Evolutionary conservation across 306 rosid species (phyloP).

Genomic region (Medicago ruthenica): DNA sequence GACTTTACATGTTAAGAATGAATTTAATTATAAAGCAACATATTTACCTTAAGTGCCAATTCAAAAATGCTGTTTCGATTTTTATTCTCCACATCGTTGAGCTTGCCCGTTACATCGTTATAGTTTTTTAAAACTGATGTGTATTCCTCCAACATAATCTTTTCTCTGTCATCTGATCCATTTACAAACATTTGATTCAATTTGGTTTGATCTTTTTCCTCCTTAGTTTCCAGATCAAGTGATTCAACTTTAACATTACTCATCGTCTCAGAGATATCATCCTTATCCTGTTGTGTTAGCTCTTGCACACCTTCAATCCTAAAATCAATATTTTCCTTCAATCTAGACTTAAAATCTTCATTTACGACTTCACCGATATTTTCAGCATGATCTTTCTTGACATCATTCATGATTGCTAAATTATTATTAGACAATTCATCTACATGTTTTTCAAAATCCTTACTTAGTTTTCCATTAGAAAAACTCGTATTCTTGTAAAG

Average conservation of each 20-base stretch:
- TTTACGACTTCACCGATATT: conserved; percentile 18
- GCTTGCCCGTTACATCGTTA: conserved; percentile 68
- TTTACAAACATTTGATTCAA: conserved; percentile 61
- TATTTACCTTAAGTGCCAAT: conserved; percentile 61
- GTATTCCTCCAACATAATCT: conserved; percentile 69
- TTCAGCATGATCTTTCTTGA: conserved; percentile 38
- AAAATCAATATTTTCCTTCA: conserved; percentile 17
- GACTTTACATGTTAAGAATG: conserved; percentile 3
- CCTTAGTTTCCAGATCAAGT: conserved; percentile 39
- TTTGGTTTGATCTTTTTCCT: conserved; percentile 52
- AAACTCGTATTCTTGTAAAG: conserved; percentile 31
- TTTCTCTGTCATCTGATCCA: conserved; percentile 81
- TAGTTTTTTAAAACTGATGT: conserved; percentile 72
- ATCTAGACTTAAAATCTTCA: conserved; percentile 44
- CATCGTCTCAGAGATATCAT: conserved; percentile 44
- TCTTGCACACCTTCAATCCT: conserved; percentile 38
- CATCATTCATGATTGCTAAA: conserved; percentile 36
- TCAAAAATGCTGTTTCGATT: conserved; percentile 69
- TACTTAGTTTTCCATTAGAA: conserved; percentile 44
- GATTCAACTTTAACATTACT: conserved; percentile 44
- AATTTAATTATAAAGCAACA: conserved; percentile 15
- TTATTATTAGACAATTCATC: conserved; percentile 25
- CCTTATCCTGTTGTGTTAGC: conserved; percentile 41
- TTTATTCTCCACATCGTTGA: conserved; percentile 66
- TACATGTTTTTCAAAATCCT: conserved; percentile 33